Conservation (phyloP, 2,329 filamentous ascomycete genomes). For the Arthrinium puccinioides region DNA sequence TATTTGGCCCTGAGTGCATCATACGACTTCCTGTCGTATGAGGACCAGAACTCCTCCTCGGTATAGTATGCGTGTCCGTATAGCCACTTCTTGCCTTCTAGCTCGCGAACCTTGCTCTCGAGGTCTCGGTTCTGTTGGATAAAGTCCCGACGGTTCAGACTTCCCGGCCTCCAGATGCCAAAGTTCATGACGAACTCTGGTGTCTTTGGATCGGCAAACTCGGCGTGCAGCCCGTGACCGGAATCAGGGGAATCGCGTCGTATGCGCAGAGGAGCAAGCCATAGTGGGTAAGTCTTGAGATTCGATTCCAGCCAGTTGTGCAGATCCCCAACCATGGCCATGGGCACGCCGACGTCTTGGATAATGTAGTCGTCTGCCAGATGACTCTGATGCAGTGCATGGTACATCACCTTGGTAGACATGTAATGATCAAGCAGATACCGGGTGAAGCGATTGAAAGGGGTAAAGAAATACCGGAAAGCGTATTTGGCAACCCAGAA, state of each 20-base stretch:
- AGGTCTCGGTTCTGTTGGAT: conserved; percentile 50
- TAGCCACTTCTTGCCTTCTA: conserved; percentile 61
- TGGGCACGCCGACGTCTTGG: conserved; percentile 54
- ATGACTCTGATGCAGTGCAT: conserved; percentile 54
- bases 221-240: conserved; percentile 38
- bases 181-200: conserved; percentile 48
- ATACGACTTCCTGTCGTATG: conserved; percentile 55
- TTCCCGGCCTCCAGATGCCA: conserved; percentile 52
- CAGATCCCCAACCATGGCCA: conserved; percentile 33
- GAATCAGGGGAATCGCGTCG: conserved; percentile 33
- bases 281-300: conserved; percentile 44
- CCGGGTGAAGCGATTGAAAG: conserved; percentile 58
- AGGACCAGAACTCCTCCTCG: conserved; percentile 60
- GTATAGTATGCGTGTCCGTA: conserved; percentile 65
- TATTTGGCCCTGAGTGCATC: conserved; percentile 52
- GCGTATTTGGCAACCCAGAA: conserved; percentile 61
- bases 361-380: conserved; percentile 54
- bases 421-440: conserved; percentile 55
- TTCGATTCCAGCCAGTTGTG: conserved; percentile 37
- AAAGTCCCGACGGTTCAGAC: conserved; percentile 34
- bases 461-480: conserved; percentile 56
- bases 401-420: conserved; percentile 59
- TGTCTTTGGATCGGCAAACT: conserved; percentile 30
- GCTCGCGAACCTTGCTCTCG: conserved; percentile 49
- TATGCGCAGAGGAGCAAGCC: conserved; percentile 46